These are phyloP conservation scores for Biancaea sappan DNA, from an alignment of 306 rosid species.

Conservation along the genomic window DNA sequence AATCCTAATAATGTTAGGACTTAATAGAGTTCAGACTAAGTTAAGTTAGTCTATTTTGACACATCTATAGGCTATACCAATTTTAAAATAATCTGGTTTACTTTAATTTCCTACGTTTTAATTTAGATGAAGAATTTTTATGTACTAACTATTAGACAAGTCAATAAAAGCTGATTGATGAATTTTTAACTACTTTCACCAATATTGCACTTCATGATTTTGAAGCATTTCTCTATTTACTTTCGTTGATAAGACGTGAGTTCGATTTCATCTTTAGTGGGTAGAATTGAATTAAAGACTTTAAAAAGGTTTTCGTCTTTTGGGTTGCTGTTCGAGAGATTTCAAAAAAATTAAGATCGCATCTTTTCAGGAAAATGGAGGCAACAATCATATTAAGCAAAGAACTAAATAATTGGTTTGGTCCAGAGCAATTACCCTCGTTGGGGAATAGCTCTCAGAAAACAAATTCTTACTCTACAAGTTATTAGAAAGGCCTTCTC, in stretches of 20 bases:
- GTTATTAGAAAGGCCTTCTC: not conserved
- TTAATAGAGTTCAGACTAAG: too few species aligned
- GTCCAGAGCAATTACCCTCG: not conserved
- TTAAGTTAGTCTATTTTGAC: too few species aligned
- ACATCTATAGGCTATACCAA: too few species aligned
- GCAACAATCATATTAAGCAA: not conserved
- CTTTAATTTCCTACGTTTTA: too few species aligned
- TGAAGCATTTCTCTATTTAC: too few species aligned
- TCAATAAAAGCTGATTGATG: too few species aligned
- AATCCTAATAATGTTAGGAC: too few species aligned
- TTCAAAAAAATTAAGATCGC: constrained; percentile 38
- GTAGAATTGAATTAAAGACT: not conserved
- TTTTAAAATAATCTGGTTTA: too few species aligned
- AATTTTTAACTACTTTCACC: too few species aligned
- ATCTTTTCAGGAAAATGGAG: constrained; percentile 16
- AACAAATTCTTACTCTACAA: not conserved
- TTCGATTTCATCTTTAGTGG: not conserved
- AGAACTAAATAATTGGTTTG: not conserved
- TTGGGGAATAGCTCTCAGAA: not conserved
- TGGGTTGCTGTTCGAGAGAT: constrained; percentile 6
- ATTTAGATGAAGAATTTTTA: too few species aligned
- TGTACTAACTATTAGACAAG: too few species aligned
- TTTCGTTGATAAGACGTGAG: not conserved
- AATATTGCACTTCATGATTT: too few species aligned
- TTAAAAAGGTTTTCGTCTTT: not conserved